Evolutionary conservation across 139 green algal genomes (phyloP).

Genomic region (Edaphochlamys debaryana): DNA sequence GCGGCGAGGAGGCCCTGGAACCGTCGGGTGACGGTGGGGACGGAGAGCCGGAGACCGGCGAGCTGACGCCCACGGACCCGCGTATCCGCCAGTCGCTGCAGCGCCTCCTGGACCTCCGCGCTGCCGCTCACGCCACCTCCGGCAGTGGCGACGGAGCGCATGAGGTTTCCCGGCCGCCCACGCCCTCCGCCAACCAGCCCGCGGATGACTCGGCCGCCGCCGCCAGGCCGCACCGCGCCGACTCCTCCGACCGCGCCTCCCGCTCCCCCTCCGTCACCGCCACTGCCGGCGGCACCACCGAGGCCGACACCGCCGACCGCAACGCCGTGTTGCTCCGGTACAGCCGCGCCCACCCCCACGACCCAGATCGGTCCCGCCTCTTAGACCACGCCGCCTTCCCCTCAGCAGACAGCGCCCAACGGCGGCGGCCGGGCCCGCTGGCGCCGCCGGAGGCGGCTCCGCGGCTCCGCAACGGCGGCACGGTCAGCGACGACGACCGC

Average conservation of each 20-base stretch:
- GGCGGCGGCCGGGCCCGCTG: too few species aligned
- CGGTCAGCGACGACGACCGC: neutral
- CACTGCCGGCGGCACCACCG: slow-evolving; percentile 28
- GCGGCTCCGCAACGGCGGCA: neutral
- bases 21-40: neutral
- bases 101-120: slow-evolving; percentile 15
- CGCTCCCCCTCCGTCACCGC: slow-evolving; percentile 15
- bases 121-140: too few species aligned
- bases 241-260: too few species aligned
- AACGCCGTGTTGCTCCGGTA: neutral
- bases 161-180: neutral
- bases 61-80: neutral
- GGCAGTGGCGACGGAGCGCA: too few species aligned
- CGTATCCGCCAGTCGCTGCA: slow-evolving; percentile 27
- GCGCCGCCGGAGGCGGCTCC: too few species aligned
- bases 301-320: slow-evolving; percentile 3
- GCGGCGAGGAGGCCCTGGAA: neutral
- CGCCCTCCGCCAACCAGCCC: neutral
- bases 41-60: neutral
- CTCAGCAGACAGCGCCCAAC: too few species aligned
- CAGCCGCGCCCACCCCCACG: neutral
- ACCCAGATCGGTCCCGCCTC: too few species aligned
- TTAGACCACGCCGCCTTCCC: too few species aligned
- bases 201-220: too few species aligned
- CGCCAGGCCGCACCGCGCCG: too few species aligned